Evolutionary conservation across 805 yeast genomes (phyloP).

Genomic region (Ogataea ganodermae): DNA sequence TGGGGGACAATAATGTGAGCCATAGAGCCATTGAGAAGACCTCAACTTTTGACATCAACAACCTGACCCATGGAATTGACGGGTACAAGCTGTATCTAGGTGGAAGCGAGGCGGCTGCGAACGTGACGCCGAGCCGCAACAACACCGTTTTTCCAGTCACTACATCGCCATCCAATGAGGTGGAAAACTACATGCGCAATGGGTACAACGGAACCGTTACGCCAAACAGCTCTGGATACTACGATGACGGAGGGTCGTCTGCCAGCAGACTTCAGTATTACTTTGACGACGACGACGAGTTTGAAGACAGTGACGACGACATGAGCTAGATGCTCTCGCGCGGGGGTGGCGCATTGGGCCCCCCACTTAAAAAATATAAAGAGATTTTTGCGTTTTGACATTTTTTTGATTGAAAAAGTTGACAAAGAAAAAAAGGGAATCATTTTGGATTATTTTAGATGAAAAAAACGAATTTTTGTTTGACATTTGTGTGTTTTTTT

Average conservation of each 20-base stretch:
- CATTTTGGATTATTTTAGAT: conserved; percentile 1
- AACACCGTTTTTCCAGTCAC: conserved; percentile 8
- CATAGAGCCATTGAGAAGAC: conserved; percentile 51
- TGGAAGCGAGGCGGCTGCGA: conserved; percentile 16
- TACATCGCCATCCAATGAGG: conserved; percentile 35
- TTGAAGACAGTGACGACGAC: conserved; percentile 21
- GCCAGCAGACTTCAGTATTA: conserved; percentile 21
- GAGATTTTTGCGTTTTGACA: background rate
- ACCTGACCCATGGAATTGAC: conserved; percentile 37
- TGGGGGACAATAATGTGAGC: conserved; percentile 45
- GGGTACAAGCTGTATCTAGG: conserved; percentile 37
- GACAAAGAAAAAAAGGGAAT: background rate
- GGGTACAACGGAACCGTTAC: conserved; percentile 28
- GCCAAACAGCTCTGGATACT: conserved; percentile 14
- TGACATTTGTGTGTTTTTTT: background rate
- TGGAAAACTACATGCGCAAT: conserved; percentile 36
- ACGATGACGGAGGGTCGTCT: conserved; percentile 25
- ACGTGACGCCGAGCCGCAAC: background rate
- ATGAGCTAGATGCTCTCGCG: conserved; percentile 15
- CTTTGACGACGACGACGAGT: conserved; percentile 21
- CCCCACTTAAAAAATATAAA: background rate
- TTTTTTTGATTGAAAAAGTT: background rate
- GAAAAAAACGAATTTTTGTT: background rate
- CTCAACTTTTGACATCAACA: conserved; percentile 36
- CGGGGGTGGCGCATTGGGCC: background rate